Conservation (phyloP, 2,329 filamentous ascomycete species). For the Aspergillus sp. region DNA sequence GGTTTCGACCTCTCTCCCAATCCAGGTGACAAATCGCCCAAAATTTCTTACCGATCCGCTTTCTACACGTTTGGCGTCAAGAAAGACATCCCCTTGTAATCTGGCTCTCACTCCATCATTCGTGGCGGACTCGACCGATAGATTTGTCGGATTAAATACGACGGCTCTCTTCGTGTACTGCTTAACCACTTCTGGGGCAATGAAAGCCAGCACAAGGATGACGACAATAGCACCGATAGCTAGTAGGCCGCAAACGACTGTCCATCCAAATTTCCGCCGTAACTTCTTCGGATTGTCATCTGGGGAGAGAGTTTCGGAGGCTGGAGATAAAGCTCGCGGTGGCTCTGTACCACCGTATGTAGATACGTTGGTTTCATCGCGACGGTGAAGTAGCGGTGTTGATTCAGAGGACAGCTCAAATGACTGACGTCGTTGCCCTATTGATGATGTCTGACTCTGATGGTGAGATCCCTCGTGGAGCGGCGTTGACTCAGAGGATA, state of each 20-base stretch:
- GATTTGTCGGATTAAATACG: conserved; percentile 76
- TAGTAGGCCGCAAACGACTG: conserved; percentile 69
- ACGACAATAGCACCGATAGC: conserved; percentile 58
- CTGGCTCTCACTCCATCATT: conserved; percentile 73
- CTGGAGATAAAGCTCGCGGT: conserved; percentile 22
- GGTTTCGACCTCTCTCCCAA: conserved; percentile 74
- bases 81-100: conserved; percentile 75
- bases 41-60: conserved; percentile 71
- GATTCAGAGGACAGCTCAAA: conserved; percentile 43
- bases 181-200: conserved; percentile 76
- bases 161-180: conserved; percentile 83
- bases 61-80: conserved; percentile 75
- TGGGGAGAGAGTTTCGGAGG: conserved; percentile 18
- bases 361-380: conserved; percentile 29
- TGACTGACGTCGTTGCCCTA: conserved; percentile 21
- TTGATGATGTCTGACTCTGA: conserved; percentile 18
- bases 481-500: no score
- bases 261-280: conserved; percentile 60
- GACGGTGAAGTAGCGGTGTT: conserved; percentile 41
- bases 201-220: conserved; percentile 77
- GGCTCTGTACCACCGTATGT: conserved; percentile 33
- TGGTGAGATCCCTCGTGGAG: conserved; percentile 20
- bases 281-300: conserved; percentile 21
- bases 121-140: conserved; percentile 86
- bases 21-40: conserved; percentile 75